Evolutionary conservation across 164 flowering plant genomes (phyloP), one percentile per base, ranked within the genome.

Genomic region (Umbellularia californica): DNA sequence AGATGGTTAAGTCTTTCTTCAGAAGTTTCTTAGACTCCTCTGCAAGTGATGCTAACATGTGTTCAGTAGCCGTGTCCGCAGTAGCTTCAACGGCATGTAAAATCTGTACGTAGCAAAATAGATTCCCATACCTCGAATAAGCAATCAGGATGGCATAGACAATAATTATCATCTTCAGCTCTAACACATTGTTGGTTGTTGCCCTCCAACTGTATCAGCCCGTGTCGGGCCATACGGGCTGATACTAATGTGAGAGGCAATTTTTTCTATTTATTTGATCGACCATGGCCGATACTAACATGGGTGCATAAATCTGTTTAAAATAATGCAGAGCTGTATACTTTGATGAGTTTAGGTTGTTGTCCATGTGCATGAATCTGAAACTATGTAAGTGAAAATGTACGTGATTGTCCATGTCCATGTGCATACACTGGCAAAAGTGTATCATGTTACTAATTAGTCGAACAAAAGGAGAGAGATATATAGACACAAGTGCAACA

Each of bases 41-140:
- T 58, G 97, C 98, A 83, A 96, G 92, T 77, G 86, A 78, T 76
- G 97, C 89, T 78, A 96, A 79, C 52, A 89, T 86, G 81, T 92
- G 98, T 65, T 90, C 97, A 76, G 84, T 82, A 24, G 76, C 78
- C 71, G 87, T 67, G 67, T 82, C 90, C 70, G 86, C 80, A 75
- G 74, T 75, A 72, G 80, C 81, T 63, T 96, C 98, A 77, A 89
- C 92, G 70, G 83, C 83, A 76, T 81, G 90, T 69, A 85, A 69
- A 65, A 82, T 81, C 98, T 95, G 88, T 63, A 73, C 24, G 60
- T 65, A 69, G 33, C 50, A 85, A 81, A 69, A 30, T 58, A 23
- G 62, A 41, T 41, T 41, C 10, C 11, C 47, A 41, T 9, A 41
- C 47, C 7, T 28, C 13, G 33, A 27, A 71, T 28, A 6, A 30